These are phyloP conservation scores for Avena sativa DNA, from an alignment of 176 grass and related monocot species.

Conservation along the genomic window DNA sequence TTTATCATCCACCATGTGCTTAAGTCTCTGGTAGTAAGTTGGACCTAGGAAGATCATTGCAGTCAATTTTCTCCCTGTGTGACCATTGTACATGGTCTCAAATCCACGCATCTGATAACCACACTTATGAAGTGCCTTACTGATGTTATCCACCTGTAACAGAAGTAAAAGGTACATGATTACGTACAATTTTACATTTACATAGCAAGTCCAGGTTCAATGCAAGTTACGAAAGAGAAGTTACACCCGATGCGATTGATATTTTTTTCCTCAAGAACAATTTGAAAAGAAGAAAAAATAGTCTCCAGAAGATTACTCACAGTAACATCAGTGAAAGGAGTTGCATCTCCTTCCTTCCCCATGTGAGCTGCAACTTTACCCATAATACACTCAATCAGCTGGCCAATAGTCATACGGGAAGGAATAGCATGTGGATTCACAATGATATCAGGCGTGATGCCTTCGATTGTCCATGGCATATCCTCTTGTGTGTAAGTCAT, in stretches of 20 bases:
- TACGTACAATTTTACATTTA: not conserved
- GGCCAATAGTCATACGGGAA: slow-evolving; percentile 98
- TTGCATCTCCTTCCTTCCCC: slow-evolving; percentile 96
- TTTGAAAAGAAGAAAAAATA: slow-evolving; percentile 23
- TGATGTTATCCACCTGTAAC: slow-evolving; percentile 90
- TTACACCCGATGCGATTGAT: not conserved
- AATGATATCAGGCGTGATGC: slow-evolving; percentile 98
- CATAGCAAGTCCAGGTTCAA: slow-evolving; percentile 4
- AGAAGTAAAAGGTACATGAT: not conserved
- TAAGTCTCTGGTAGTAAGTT: slow-evolving; percentile 96
- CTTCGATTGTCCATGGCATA: slow-evolving; percentile 99
- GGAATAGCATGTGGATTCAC: slow-evolving; percentile 99
- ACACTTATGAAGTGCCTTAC: slow-evolving; percentile 92
- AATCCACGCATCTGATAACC: slow-evolving; percentile 98
- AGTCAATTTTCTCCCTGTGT: slow-evolving; percentile 80
- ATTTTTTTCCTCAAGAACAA: slow-evolving; percentile 1
- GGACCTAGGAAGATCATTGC: slow-evolving; percentile 97
- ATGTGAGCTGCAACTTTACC: slow-evolving; percentile 98
- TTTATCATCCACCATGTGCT: slow-evolving; percentile 98
- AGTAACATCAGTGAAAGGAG: slow-evolving; percentile 98
- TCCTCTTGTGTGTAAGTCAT: slow-evolving; percentile 99
- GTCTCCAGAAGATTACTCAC: slow-evolving; percentile 60
- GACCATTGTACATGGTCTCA: slow-evolving; percentile 98
- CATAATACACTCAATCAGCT: slow-evolving; percentile 99
- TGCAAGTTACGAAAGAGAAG: not conserved